Conservation (phyloP, 495 filamentous ascomycete species). For the Hyaloscypha bicolor region DNA sequence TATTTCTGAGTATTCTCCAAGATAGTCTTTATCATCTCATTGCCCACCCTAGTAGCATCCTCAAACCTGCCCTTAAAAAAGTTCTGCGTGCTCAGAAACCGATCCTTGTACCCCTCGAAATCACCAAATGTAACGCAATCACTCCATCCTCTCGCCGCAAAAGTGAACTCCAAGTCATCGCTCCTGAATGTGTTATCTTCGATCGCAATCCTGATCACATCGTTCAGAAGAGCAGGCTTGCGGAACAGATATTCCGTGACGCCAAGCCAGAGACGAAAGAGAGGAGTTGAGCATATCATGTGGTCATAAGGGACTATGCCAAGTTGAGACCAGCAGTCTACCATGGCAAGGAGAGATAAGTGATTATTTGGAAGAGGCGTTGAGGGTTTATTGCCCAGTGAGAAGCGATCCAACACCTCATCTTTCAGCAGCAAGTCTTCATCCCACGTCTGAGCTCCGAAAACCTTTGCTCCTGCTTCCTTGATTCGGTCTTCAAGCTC, state of each 20-base stretch:
- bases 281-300: conserved; percentile 98
- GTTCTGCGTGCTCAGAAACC: conserved; percentile 83
- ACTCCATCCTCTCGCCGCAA: conserved; percentile 93
- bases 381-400: conserved; percentile 64
- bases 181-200: conserved; percentile 84
- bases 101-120: conserved; percentile 85
- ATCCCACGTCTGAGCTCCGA: conserved; percentile 56
- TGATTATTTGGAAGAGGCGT: conserved; percentile 82
- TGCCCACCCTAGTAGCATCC: conserved; percentile 82
- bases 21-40: conserved; percentile 97
- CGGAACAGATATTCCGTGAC: conserved; percentile 97
- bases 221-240: conserved; percentile 79
- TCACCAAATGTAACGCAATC: conserved; percentile 88
- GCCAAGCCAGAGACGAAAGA: conserved; percentile 97
- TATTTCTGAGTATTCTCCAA: conserved; percentile 70
- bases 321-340: conserved; percentile 94
- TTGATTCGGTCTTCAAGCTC: conserved; percentile 83
- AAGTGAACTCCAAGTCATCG: conserved; percentile 96
- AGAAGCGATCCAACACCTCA: conserved; percentile 85
- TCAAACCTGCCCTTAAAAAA: conserved; percentile 91
- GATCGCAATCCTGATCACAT: conserved; percentile 81
- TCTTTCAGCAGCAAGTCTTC: conserved; percentile 74
- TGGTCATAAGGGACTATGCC: conserved; percentile 97
- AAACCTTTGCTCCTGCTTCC: conserved; percentile 78
- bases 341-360: conserved; percentile 92